Percentiles rank a stretch among this genome's conserved stretches.
Evolutionary conservation across 805 yeast species (phyloP).

Genomic region (Ogataea salicorniae): DNA sequence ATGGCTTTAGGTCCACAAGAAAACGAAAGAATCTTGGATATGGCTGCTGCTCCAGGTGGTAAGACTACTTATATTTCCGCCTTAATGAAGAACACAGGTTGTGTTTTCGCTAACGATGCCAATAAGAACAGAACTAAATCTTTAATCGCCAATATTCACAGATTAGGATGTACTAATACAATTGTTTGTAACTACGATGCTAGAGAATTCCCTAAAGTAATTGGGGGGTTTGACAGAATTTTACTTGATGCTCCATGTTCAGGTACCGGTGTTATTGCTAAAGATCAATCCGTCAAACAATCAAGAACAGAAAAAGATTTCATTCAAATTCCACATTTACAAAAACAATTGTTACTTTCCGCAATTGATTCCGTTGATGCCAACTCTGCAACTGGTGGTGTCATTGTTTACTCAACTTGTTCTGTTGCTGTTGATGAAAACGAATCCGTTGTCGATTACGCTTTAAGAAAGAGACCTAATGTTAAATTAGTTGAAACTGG

Average conservation of each 20-base stretch:
- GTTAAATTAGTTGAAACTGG: slow-evolving; percentile 92
- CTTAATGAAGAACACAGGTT: slow-evolving; percentile 96
- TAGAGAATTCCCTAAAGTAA: slow-evolving; percentile 94
- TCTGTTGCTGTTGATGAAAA: slow-evolving; percentile 98
- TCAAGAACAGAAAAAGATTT: slow-evolving; percentile 95
- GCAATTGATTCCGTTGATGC: slow-evolving; percentile 98
- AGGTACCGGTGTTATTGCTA: slow-evolving; percentile 98
- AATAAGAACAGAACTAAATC: slow-evolving; percentile 96
- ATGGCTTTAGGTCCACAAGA: slow-evolving; percentile 98
- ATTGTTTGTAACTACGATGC: slow-evolving; percentile 98
- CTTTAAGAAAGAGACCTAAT: slow-evolving; percentile 91
- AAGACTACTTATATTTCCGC: slow-evolving; percentile 94
- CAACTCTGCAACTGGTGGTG: slow-evolving; percentile 84
- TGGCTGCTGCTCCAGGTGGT: slow-evolving; percentile 99
- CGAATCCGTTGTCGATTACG: slow-evolving; percentile 98
- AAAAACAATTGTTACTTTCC: slow-evolving; percentile 84
- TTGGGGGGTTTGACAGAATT: slow-evolving; percentile 96
- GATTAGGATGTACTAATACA: slow-evolving; percentile 94
- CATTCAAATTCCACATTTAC: slow-evolving; percentile 93
- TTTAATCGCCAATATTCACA: slow-evolving; percentile 92
- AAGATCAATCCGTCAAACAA: slow-evolving; percentile 91
- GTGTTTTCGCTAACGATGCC: slow-evolving; percentile 95
- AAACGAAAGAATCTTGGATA: slow-evolving; percentile 90
- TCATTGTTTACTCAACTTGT: slow-evolving; percentile 95
- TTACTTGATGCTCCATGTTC: slow-evolving; percentile 98